Conservation (phyloP, 257 asterid species). For the Solanum lycopersicoides region DNA sequence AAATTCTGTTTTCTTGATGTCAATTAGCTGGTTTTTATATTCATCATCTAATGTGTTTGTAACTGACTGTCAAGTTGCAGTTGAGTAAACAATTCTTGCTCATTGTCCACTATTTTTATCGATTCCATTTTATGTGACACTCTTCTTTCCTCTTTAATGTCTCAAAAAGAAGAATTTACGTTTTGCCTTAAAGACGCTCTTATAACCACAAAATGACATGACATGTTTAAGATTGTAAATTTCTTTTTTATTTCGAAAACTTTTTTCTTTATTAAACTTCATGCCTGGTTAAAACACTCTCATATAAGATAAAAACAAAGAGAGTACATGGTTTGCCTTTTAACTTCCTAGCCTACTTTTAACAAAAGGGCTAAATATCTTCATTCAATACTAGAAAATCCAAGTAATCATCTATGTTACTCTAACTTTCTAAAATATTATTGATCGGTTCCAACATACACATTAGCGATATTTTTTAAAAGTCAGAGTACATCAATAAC, state of each 20-base stretch:
- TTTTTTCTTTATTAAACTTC: background rate
- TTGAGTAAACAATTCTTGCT: background rate
- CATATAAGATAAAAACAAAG: background rate
- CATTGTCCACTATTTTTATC: background rate
- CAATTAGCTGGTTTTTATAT: background rate
- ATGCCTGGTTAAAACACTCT: background rate
- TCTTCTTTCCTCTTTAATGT: background rate
- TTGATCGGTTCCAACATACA: background rate
- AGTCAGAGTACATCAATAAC: background rate
- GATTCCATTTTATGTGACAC: background rate
- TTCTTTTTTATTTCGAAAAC: background rate
- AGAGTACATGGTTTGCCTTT: background rate
- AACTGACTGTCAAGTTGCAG: background rate
- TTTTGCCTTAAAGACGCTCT: background rate
- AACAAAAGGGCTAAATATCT: background rate
- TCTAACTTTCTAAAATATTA: background rate
- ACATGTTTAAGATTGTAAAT: background rate
- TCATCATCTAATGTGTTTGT: background rate
- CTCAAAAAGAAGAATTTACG: background rate
- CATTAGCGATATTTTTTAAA: background rate
- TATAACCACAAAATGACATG: background rate
- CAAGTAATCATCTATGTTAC: background rate
- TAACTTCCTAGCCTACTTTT: background rate
- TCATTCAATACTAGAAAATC: background rate
- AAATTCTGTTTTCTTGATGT: background rate